Percentiles rank a stretch among this genome's conserved stretches.
Conservation (phyloP, 2,329 filamentous ascomycete genomes). For the Chaetomium sp. region DNA sequence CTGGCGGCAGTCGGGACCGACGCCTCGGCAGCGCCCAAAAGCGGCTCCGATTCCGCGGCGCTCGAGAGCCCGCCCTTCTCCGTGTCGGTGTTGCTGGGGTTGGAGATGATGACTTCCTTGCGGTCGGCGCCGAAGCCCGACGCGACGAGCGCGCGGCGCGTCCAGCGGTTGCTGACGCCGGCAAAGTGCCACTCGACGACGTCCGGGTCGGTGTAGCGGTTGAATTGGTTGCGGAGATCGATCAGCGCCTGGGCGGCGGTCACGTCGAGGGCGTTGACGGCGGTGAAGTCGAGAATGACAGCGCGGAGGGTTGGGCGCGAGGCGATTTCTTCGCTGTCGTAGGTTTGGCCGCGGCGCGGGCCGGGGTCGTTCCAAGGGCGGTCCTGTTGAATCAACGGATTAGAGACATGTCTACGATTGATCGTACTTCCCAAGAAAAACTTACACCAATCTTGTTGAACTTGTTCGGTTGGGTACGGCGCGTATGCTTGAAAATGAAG, state of each 20-base stretch:
- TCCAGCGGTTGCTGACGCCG: slow-evolving; percentile 49
- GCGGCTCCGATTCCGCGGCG: slow-evolving; percentile 3
- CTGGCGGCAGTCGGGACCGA: background rate
- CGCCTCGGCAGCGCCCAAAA: slow-evolving; percentile 16
- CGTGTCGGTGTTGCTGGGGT: background rate
- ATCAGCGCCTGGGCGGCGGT: slow-evolving; percentile 52
- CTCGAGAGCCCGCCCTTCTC: background rate
- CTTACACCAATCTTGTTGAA: slow-evolving; percentile 28
- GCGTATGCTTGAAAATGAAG: slow-evolving; percentile 36
- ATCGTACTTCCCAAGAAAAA: background rate
- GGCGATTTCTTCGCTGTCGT: slow-evolving; percentile 28
- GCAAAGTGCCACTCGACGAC: slow-evolving; percentile 49
- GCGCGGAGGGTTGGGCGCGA: slow-evolving; percentile 44
- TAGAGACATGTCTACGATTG: no score
- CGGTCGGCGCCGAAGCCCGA: slow-evolving; percentile 48
- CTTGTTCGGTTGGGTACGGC: slow-evolving; percentile 33
- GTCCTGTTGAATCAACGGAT: slow-evolving; percentile 25
- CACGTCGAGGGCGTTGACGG: slow-evolving; percentile 51
- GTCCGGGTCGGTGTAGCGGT: slow-evolving; percentile 44
- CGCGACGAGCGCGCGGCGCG: slow-evolving; percentile 47
- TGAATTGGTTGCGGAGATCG: slow-evolving; percentile 48
- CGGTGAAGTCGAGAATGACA: slow-evolving; percentile 51
- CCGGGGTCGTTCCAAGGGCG: slow-evolving; percentile 51
- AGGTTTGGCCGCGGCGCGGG: slow-evolving; percentile 31
- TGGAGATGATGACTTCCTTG: background rate